Base-by-base conservation (phyloP, 1,139 yeast species). In the Protomyces arabidopsidicola region DNA sequence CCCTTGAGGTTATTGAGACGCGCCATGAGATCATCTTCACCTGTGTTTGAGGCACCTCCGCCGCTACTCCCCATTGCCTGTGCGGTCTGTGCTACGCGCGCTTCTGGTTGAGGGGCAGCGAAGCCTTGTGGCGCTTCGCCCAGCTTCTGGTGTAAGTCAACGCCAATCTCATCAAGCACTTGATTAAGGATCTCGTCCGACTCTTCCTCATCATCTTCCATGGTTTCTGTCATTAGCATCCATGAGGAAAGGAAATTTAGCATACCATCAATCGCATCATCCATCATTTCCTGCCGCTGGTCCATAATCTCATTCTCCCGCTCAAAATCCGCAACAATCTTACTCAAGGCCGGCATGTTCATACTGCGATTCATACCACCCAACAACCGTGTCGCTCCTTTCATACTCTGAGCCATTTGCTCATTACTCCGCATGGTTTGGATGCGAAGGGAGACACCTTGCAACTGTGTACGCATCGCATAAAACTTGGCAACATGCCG, bases 281-380 rank as follows among this genome's bases (percentile, higher is more conserved):
- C 98, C 89, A 93, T 95, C 83, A 93, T 90, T 73, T 95, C 99
- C 74, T 93, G 98, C 71, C 96, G 87, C 76, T 93, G 98, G 75
- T 93, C 98, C 98, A 93, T 93, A 73, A 95, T 78, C 73, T 93
- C 98, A 75, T 88, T 90, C 73, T 93, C 96, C 72, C 84, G 85
- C 71, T 95, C 96, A 75, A 93, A 93, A 72, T 95, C 98, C 86
- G 90, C 93, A 1, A 97, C 91, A 48, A 95, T 93, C 68, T 87
- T 82, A 65, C 90, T 87, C 68, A 93, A 78, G 69, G 90, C 96
- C 0, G 97, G 97, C 69, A 93, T 76, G 72, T 93, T 93, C 95
- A 91, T 88, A 66, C 85, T 84, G 71, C 85, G 79, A 75, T 93
- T 93, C 96, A 93, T 88, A 6, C 95, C 86, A 54, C 87, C 85